Evolutionary conservation across 495 filamentous ascomycete genomes (phyloP), one percentile per base, ranked within the genome.

Genomic region (Neurospora sp.): DNA sequence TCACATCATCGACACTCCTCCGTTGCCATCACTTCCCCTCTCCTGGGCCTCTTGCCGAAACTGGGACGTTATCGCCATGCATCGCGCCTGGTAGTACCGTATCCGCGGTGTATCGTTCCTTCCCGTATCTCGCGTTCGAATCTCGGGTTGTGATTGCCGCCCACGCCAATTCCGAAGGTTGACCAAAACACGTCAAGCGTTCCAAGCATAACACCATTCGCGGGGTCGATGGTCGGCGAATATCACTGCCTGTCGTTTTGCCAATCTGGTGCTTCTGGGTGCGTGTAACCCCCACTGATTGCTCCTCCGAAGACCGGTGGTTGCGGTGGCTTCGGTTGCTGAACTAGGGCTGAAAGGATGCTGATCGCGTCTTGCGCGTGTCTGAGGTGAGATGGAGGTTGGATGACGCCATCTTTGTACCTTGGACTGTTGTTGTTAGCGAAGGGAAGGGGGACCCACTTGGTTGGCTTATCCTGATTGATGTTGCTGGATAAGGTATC

Each of bases 151-250:
- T 54, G 9, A 5, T 23, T 20, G 46, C n/a, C n/a, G 42, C 42
- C 46, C 46, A 18, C 9, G 46, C 46, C 20, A 59, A 6, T 12
- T 14, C 48, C n/a, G n/a, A n/a, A n/a, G n/a, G n/a, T n/a, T n/a
- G 7, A 5, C 20, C 31, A 31, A 62, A 62, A 5, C 48, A 62
- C 23, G 48, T 31, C 48, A 62, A 62, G 23, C 23, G 0, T 20
- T 27, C 11, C 11, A 46, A 71, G 38, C 73, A 74, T 78, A 73
- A 72, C 70, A 73, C 73, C 70, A 73, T 73, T 14, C 18, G 74
- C 66, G 73, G 39, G 73, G 48, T 59, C 35, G 23, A 75, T 62
- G 20, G 72, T 35, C n/a, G n/a, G n/a, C 69, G 39, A 46, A 62
- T 20, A 48, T 48, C 8, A 46, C 18, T n/a, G 18, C 3, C 42